phyloP scores from a whole-genome alignment of 1,284 basidiomycete species.

The Moesziomyces globuligerus region DNA sequence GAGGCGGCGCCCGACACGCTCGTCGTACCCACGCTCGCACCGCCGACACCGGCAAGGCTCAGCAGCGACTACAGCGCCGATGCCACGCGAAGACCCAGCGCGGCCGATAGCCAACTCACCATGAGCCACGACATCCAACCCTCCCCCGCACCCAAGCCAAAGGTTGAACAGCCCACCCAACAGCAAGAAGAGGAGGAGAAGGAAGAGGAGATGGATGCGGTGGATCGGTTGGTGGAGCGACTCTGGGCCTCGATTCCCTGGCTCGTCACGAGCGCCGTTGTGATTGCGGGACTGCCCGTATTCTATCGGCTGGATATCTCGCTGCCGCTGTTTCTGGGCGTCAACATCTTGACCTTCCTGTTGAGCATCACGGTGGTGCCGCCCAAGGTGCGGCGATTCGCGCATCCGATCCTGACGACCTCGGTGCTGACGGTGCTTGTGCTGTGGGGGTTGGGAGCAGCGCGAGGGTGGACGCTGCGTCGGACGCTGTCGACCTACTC shows the following conservation, averaged over 20 bases:
- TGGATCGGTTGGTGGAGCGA: constrained; percentile 47
- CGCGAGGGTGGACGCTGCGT: constrained; percentile 26
- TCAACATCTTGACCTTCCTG: constrained; percentile 59
- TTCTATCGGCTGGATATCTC: constrained; percentile 53
- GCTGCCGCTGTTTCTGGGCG: constrained; percentile 52
- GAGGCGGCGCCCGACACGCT: constrained; percentile 17
- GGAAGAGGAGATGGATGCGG: constrained; percentile 37
- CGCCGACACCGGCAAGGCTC: constrained; percentile 7
- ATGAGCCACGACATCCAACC: constrained; percentile 10
- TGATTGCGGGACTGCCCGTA: constrained; percentile 52
- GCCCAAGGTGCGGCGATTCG: constrained; percentile 42
- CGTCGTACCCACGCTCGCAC: constrained; percentile 22
- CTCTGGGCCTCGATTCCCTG: constrained; percentile 48
- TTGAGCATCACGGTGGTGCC: constrained; percentile 53
- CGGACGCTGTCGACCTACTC: constrained; percentile 42
- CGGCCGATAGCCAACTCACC: constrained; percentile 21
- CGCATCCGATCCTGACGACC: constrained; percentile 59
- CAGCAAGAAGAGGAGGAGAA: not conserved
- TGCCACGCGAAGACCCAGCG: constrained; percentile 12
- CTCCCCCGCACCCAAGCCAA: not conserved
- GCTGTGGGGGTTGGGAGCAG: constrained; percentile 54
- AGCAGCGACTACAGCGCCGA: constrained; percentile 1
- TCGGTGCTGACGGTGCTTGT: constrained; percentile 52
- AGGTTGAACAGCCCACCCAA: not conserved
- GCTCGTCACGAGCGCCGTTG: constrained; percentile 27